Evolutionary conservation across 257 asterid species (phyloP).

Genomic region (Verbena officinalis): DNA sequence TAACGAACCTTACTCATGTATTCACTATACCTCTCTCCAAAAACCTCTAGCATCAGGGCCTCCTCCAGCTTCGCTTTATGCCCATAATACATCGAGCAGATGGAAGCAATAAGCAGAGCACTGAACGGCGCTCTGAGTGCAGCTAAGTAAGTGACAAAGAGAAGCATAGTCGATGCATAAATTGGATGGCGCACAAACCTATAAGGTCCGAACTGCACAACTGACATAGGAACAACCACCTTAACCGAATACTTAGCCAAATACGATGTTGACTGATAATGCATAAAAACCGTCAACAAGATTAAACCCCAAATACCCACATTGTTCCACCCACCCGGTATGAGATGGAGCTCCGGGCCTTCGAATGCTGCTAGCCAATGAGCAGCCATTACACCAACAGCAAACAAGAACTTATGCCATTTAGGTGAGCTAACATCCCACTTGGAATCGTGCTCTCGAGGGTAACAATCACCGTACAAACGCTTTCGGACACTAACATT

Average conservation of each 20-base stretch:
- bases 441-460: slow-evolving; percentile 67
- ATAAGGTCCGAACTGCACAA: slow-evolving; percentile 93
- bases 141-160: slow-evolving; percentile 69
- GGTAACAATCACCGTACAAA: slow-evolving; percentile 72
- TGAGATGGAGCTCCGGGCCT: slow-evolving; percentile 80
- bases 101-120: slow-evolving; percentile 42
- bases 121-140: slow-evolving; percentile 88
- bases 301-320: slow-evolving; percentile 68
- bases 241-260: slow-evolving; percentile 94
- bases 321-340: slow-evolving; percentile 84
- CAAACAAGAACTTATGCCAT: slow-evolving; percentile 72
- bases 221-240: slow-evolving; percentile 92
- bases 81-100: slow-evolving; percentile 73
- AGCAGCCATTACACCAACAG: slow-evolving; percentile 60
- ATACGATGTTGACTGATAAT: slow-evolving; percentile 77
- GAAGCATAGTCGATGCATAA: slow-evolving; percentile 88
- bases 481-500: slow-evolving; percentile 67
- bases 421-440: slow-evolving; percentile 79
- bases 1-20: slow-evolving; percentile 68
- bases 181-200: slow-evolving; percentile 92
- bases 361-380: slow-evolving; percentile 95
- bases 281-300: slow-evolving; percentile 59
- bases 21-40: slow-evolving; percentile 67
- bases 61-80: slow-evolving; percentile 84
- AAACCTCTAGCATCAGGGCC: slow-evolving; percentile 67